phyloP scores from a whole-genome alignment of 176 grass and related monocot species.

The Aegilops umbellulata region DNA sequence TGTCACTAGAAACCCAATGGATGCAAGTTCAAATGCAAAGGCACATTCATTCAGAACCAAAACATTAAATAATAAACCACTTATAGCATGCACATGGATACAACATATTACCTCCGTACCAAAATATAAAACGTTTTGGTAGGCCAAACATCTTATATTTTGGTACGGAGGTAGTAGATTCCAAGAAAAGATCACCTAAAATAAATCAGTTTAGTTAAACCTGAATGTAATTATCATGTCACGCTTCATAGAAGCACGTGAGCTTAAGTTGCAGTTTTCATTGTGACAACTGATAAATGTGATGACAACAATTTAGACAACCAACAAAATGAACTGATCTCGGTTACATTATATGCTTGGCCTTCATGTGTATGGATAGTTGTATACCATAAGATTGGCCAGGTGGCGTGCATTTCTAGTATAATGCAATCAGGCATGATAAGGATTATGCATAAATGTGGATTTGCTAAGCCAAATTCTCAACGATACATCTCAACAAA shows the following conservation, averaged over 20 bases:
- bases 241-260: background rate
- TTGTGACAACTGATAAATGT: background rate
- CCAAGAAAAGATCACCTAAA: background rate
- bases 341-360: background rate
- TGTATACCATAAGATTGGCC: background rate
- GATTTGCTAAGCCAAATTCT: background rate
- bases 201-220: background rate
- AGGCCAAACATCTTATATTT: too few relatives aligned
- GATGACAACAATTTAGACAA: background rate
- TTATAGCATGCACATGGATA: background rate
- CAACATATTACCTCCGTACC: background rate
- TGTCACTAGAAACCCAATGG: conserved; percentile 8
- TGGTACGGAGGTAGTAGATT: background rate
- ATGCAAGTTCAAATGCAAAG: conserved; percentile 14
- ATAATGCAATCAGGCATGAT: background rate
- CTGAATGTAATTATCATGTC: background rate
- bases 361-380: background rate
- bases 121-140: too few relatives aligned
- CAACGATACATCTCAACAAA: background rate
- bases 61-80: background rate
- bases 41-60: background rate
- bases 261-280: background rate
- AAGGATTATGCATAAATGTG: background rate
- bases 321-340: background rate
- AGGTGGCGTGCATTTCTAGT: background rate